Evolutionary conservation across 352 stramenopile genomes (phyloP).

Genomic region (Globisporangium lucens): DNA sequence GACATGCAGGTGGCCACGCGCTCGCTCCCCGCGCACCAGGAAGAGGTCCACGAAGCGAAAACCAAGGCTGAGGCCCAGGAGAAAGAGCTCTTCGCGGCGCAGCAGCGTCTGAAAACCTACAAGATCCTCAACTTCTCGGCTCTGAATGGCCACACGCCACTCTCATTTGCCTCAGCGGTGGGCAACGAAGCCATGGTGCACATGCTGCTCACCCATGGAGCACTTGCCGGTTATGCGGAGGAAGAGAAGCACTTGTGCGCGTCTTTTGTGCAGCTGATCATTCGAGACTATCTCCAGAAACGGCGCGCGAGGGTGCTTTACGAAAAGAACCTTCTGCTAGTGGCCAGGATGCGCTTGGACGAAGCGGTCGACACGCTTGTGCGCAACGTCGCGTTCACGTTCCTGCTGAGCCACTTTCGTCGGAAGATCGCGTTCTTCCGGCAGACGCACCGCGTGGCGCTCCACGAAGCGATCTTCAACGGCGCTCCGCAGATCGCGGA

Average conservation of each 20-base stretch:
- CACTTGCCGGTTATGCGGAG: constrained; percentile 31
- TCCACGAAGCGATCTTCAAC: constrained; percentile 75
- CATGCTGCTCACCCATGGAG: constrained; percentile 61
- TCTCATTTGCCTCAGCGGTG: constrained; percentile 62
- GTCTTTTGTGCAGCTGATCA: constrained; percentile 60
- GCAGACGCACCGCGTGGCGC: constrained; percentile 62
- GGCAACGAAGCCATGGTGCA: constrained; percentile 78
- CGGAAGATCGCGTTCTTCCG: constrained; percentile 42
- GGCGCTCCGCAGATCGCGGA: constrained; percentile 49
- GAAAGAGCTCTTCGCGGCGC: constrained; percentile 39
- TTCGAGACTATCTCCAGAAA: constrained; percentile 45
- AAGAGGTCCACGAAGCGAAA: constrained; percentile 49
- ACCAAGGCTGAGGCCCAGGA: constrained; percentile 24
- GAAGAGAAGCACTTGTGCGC: constrained; percentile 59
- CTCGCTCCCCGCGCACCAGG: constrained; percentile 58
- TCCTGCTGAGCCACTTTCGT: constrained; percentile 53
- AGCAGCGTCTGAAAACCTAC: constrained; percentile 46
- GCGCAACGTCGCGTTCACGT: constrained; percentile 54
- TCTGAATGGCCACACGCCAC: constrained; percentile 64
- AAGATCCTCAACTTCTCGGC: constrained; percentile 50
- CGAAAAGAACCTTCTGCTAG: constrained; percentile 1
- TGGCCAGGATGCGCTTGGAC: constrained; percentile 35
- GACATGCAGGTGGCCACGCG: constrained; percentile 59
- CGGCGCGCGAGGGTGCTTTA: constrained; percentile 16
- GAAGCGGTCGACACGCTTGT: constrained; percentile 46